Evolutionary conservation across 495 filamentous ascomycete genomes (phyloP), one percentile per base, ranked within the genome.

Genomic region (Podospora pseudoanserina): DNA sequence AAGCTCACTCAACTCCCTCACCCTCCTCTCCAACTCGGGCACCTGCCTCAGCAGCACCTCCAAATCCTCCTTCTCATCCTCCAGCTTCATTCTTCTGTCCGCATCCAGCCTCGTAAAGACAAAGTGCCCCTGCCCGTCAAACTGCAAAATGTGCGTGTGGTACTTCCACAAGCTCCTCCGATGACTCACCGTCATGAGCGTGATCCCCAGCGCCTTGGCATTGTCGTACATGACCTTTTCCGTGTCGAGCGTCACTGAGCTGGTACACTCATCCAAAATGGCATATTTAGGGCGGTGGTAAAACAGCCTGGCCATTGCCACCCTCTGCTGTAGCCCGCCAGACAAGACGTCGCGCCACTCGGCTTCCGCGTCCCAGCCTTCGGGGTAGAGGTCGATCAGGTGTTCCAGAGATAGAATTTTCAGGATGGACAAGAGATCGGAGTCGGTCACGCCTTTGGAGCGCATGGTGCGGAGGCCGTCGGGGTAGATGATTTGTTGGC

Each of bases 181-280:
- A 78, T 99, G 95, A 65, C 87, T 91, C 3, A 99, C 95, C 0
- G 95, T 99, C 91, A 99, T 97, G 56, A 99, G 81, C 2, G 95
- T 98, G 72, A 96, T 94, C 4, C 92, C 93, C 26, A 96, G 80
- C 49, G 84, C 81, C 85, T 99, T 99, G 60, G 96, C 95, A 20
- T 90, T 94, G 66, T 97, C 94, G 78, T 99, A 99, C 93, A 99
- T 97, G 74, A 92, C 84, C 73, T 92, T 91, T 75, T 99, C 95
- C 55, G 94, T 93, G 60, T 97, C 94, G 9, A 97, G 84, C 7
- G 96, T 97, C 26, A 98, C 93, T 63, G 87, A 91, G 61, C 90
- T 93, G 2, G 95, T 99, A 80, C 95, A 99, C 79, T 99, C 95
- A 77, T 99, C 95, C 23, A 99, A 82, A 72, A 99, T 99, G 18